Percentiles rank a stretch among this genome's conserved stretches.
phyloP scores from a whole-genome alignment of 192 early-diverging fungal genomes.

The Bifiguratus adelaidae region DNA sequence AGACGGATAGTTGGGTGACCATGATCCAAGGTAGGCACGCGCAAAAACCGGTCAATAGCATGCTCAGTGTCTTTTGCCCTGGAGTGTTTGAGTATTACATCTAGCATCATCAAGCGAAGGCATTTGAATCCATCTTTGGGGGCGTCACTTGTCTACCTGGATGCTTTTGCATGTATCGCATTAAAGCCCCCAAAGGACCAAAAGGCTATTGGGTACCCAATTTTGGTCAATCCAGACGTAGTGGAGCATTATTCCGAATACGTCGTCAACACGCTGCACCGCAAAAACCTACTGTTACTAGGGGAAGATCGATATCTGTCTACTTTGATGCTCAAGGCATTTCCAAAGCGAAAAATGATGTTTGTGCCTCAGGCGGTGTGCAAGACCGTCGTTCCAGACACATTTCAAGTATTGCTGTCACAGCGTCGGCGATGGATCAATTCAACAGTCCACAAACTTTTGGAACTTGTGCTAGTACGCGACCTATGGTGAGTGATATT shows the following conservation, averaged over 20 bases:
- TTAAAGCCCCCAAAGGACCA: constrained; percentile 69
- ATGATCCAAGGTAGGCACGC: constrained; percentile 57
- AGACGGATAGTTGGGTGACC: constrained; percentile 73
- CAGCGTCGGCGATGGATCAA: constrained; percentile 94
- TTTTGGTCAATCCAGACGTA: constrained; percentile 75
- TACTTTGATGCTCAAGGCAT: constrained; percentile 72
- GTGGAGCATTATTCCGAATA: constrained; percentile 69
- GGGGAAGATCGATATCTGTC: constrained; percentile 80
- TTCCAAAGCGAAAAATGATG: constrained; percentile 73
- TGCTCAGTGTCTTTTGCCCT: too few species aligned
- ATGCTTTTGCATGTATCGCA: constrained; percentile 94
- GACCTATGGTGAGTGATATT: too few species aligned
- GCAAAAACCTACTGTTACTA: constrained; percentile 72
- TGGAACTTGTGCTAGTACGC: constrained; percentile 78
- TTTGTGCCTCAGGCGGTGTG: constrained; percentile 74
- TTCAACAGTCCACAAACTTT: constrained; percentile 84
- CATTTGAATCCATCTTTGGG: constrained; percentile 91
- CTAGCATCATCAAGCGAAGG: constrained; percentile 83
- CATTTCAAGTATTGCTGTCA: constrained; percentile 69
- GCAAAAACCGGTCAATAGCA: background rate
- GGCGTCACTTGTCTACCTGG: constrained; percentile 91
- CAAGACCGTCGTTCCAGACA: constrained; percentile 68
- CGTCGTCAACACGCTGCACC: constrained; percentile 64
- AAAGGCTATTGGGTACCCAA: constrained; percentile 56
- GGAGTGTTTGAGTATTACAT: constrained; percentile 97